phyloP scores from a whole-genome alignment of 208 protist genomes.

The Leptomonas pyrrhocoris region DNA sequence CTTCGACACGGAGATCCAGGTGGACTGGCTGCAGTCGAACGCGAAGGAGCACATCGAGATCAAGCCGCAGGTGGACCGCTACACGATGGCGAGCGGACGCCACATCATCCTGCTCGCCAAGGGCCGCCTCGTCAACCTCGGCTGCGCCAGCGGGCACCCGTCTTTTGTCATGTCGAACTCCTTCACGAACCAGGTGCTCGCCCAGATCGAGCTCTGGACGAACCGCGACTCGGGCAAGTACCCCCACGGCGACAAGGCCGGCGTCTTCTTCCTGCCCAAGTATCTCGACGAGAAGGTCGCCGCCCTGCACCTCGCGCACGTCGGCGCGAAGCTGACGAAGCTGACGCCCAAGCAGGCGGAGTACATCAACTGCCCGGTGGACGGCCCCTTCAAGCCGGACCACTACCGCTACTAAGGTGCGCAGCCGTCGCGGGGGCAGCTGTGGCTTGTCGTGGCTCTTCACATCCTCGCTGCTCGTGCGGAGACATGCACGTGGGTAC shows the following conservation, averaged over 20 bases:
- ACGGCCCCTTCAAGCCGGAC: slow-evolving; percentile 98
- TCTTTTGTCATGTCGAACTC: slow-evolving; percentile 99
- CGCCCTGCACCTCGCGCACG: slow-evolving; percentile 96
- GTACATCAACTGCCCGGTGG: slow-evolving; percentile 97
- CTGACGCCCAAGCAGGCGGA: slow-evolving; percentile 96
- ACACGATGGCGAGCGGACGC: slow-evolving; percentile 93
- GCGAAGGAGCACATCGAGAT: slow-evolving; percentile 96
- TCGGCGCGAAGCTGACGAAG: slow-evolving; percentile 98
- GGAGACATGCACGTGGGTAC: too few relatives aligned
- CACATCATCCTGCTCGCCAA: slow-evolving; percentile 97
- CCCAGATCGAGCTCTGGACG: slow-evolving; percentile 98
- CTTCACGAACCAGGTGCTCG: slow-evolving; percentile 99
- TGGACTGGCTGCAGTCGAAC: slow-evolving; percentile 93
- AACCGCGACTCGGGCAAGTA: slow-evolving; percentile 95
- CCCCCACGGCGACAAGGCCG: slow-evolving; percentile 84
- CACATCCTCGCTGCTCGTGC: too few relatives aligned
- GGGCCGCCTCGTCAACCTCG: slow-evolving; percentile 98
- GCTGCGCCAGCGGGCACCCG: slow-evolving; percentile 99
- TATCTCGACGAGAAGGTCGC: slow-evolving; percentile 99
- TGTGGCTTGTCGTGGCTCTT: too few relatives aligned
- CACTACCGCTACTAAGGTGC: slow-evolving; percentile 98
- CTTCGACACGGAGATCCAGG: slow-evolving; percentile 99
- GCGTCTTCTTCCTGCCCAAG: slow-evolving; percentile 99
- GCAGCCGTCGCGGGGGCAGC: neutral
- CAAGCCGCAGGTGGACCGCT: slow-evolving; percentile 99